phyloP scores from a whole-genome alignment of 768 basidiomycete species.

The Lactifluus echinatus region DNA sequence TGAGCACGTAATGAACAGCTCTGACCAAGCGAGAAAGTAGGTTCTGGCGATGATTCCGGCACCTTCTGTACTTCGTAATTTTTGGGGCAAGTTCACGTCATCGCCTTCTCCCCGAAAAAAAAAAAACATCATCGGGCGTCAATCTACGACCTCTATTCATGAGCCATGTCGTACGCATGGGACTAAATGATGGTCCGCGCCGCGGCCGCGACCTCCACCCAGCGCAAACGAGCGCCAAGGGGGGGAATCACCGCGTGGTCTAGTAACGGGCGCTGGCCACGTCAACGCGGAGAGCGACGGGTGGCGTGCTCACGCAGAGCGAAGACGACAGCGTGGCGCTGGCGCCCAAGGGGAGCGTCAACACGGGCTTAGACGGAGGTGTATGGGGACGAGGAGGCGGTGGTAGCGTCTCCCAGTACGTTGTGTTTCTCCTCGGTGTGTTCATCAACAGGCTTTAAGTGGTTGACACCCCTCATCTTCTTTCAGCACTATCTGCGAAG shows the following conservation, averaged over 20 bases:
- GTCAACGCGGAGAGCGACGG: slow-evolving; percentile 78
- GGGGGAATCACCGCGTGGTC: slow-evolving; percentile 30
- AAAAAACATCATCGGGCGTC: too few relatives aligned
- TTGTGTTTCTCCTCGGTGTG: not conserved
- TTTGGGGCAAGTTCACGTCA: too few relatives aligned
- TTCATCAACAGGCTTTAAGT: not conserved
- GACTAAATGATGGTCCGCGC: too few relatives aligned
- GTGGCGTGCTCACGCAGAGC: slow-evolving; percentile 75
- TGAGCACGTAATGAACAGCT: too few relatives aligned
- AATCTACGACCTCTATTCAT: too few relatives aligned
- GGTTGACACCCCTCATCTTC: not conserved
- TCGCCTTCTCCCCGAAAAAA: too few relatives aligned
- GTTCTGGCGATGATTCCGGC: too few relatives aligned
- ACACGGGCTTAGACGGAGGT: slow-evolving; percentile 62
- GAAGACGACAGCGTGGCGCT: slow-evolving; percentile 58
- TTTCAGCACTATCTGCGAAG: slow-evolving; percentile 11
- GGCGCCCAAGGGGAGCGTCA: slow-evolving; percentile 56
- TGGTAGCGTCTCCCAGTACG: slow-evolving; percentile 18
- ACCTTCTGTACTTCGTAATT: too few relatives aligned
- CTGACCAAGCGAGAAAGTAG: too few relatives aligned
- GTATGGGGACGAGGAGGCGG: slow-evolving; percentile 61
- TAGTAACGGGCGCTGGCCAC: slow-evolving; percentile 43
- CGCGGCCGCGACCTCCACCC: too few relatives aligned
- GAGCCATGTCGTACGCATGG: too few relatives aligned
- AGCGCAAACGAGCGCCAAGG: too few relatives aligned